Evolutionary conservation across 1,284 basidiomycete genomes (phyloP), one percentile per base, ranked within the genome.

Genomic region (Sphagnurus paluster): DNA sequence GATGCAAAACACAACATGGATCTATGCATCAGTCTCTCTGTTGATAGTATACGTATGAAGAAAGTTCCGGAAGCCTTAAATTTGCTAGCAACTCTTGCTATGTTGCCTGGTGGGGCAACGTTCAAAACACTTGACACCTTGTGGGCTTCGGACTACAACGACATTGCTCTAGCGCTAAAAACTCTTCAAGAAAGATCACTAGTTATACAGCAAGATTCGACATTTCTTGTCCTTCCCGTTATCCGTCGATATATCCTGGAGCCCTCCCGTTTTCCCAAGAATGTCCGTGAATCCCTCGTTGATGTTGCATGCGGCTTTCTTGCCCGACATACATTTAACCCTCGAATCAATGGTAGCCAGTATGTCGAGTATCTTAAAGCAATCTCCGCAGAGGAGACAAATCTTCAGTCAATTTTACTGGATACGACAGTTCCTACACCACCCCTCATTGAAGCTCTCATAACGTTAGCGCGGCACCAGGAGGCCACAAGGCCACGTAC

Each of bases 1-100:
- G 49, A 50, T 11, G 19, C 49, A 0, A 29, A 50, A 23, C 25
- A 26, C 19, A 50, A 32, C 26, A 43, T 50, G 44, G 37, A 50
- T 5, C 19, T 46, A n/a, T 50, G 44, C 19, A 42, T 50, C n/a
- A 32, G 49, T 8, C 19, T 50, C 4, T 46, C 49, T 11, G 36
- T 50, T 7, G 14, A 46, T 23, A 44, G 49, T 17, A 32, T 42
- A 10, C 35, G 14, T 17, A 50, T 50, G 49, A 33, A 33, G 29
- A 28, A 20, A 8, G n/a, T 28, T 13, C 44, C 44, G 7, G 39
- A 49, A 28, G 39, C 43, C 4, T 46, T 36, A 17, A n/a, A 42
- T 11, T 40, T 50, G 5, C 20, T 50, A n/a, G 45, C 43, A 14
- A 25, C 40, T 4, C 39, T 50, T 16, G 28, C 49, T 2, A 35